A percentile compares a stretch with the other conserved stretches of the same genome.
These are phyloP conservation scores for Alternaria triticimaculans DNA, from an alignment of 2,329 filamentous ascomycete species.

Conservation along the genomic window DNA sequence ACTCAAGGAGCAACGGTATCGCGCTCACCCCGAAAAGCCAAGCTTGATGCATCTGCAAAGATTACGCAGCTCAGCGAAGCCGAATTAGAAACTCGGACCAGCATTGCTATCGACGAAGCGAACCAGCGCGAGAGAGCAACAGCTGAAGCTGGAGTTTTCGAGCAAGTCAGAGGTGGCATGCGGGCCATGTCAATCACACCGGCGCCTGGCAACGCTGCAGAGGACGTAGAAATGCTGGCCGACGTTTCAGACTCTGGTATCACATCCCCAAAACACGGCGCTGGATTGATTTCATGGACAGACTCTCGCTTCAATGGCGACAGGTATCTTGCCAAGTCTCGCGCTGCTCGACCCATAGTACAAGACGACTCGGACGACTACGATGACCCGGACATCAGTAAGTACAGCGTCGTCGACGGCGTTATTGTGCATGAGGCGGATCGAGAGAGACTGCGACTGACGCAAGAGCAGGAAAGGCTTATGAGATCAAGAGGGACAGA, in stretches of 20 bases:
- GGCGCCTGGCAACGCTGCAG: neutral
- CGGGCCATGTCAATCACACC: neutral
- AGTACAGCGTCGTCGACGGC: constrained; percentile 12
- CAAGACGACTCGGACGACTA: neutral
- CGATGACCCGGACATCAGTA: constrained; percentile 14
- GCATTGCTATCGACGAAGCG: neutral
- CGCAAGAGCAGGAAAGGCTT: neutral
- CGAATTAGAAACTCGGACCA: neutral
- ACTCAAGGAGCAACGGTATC: neutral
- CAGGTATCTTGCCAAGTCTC: constrained; percentile 1
- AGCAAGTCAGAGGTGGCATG: neutral
- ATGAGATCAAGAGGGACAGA: constrained; percentile 2
- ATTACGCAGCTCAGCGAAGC: neutral
- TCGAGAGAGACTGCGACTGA: neutral
- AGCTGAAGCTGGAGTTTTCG: neutral
- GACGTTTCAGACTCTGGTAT: neutral
- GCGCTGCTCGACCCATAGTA: neutral
- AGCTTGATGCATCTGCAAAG: neutral
- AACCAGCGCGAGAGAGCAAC: neutral
- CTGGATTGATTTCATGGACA: constrained; percentile 3
- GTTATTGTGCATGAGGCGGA: constrained; percentile 6
- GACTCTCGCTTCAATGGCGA: constrained; percentile 5
- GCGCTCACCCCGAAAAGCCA: neutral
- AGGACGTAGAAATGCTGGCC: neutral
- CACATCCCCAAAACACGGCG: neutral